Percentiles rank a stretch among this genome's conserved stretches.
Evolutionary conservation across 257 asterid species (phyloP).

Genomic region (Fraxinus quadrangulata): DNA sequence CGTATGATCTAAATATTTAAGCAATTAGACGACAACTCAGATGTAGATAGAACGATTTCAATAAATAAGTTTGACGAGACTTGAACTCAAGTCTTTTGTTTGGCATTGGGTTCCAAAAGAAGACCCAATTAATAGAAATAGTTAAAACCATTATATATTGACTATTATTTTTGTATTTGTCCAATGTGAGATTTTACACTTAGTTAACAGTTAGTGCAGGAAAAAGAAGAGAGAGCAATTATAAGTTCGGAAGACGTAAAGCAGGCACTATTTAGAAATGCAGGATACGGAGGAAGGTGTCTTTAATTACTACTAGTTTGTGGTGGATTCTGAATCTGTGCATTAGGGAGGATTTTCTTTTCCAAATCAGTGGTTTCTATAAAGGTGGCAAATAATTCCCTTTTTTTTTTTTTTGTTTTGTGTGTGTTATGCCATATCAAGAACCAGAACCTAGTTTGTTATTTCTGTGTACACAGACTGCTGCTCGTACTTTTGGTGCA

Average conservation of each 20-base stretch:
- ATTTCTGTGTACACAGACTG: background rate
- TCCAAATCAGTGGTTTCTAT: background rate
- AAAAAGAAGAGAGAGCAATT: constrained; percentile 42
- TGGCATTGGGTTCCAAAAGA: too few relatives aligned
- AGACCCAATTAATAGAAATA: too few relatives aligned
- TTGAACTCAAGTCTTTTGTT: background rate
- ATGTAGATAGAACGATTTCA: background rate
- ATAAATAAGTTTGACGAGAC: background rate
- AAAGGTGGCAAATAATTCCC: background rate
- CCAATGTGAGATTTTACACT: background rate
- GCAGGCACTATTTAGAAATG: constrained; percentile 66
- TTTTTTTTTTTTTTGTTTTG: background rate
- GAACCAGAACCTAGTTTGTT: background rate
- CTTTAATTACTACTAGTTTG: constrained; percentile 23
- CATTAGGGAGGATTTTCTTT: background rate
- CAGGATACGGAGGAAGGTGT: constrained; percentile 76
- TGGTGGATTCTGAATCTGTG: background rate
- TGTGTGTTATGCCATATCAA: background rate
- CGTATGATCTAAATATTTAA: background rate
- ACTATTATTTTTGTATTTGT: too few relatives aligned
- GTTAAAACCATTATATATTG: too few relatives aligned
- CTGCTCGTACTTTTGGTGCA: background rate
- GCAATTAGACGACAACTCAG: too few relatives aligned
- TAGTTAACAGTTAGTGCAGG: constrained; percentile 34
- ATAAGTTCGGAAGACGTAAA: constrained; percentile 63